Base-by-base conservation (phyloP, 176 grass and related monocot species). In the Cenchrus americanus region DNA sequence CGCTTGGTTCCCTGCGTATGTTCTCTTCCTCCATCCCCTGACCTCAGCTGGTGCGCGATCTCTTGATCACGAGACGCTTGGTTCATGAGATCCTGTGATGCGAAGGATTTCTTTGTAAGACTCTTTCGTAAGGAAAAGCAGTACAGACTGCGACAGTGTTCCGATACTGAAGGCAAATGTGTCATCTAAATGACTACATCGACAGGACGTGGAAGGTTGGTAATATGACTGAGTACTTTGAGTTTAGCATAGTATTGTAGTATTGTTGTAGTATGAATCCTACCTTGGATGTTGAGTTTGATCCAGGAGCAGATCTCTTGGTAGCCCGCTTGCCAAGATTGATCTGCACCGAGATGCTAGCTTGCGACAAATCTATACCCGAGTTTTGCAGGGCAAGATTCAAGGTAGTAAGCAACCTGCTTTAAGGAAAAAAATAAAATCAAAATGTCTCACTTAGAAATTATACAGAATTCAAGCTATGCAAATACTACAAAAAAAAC, bases 341-440 rank as follows among this genome's bases (percentile, higher is more conserved):
- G 74, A 97, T 91, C 81, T 97, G 90, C 72, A 97, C 95, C 64
- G 95, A 94, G 49, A 97, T 87, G 76, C 79, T 97, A 43, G 95
- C 90, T 87, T 97, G 86, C 17, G 95, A 97, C 58, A 94, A 71
- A 94, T 94, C 90, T 83, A 97, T 34, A 66, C 94, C 94, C 0
- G 92, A 97, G 83, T 79, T 92, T 81, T 97, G 90, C 27, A 97
- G 82, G 1, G 92, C 84, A 34, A 89, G 88, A 88, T 86, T 90
- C 65, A 97, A 72, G 0, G 89, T 83, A 65, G 81, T 78, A 62
- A 97, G 84, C 71, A 92, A 47, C 69, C 95, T 97, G 90, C 86
- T 71, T 43, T 13, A 57, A 71, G 23, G 19, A 3, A 53, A 70
- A 80, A 2, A 3, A 51, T 54, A 50, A 43, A 44, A 73, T 23